Evolutionary conservation across 345 rosid genomes (phyloP).

Genomic region (Salix arbutifolia): DNA sequence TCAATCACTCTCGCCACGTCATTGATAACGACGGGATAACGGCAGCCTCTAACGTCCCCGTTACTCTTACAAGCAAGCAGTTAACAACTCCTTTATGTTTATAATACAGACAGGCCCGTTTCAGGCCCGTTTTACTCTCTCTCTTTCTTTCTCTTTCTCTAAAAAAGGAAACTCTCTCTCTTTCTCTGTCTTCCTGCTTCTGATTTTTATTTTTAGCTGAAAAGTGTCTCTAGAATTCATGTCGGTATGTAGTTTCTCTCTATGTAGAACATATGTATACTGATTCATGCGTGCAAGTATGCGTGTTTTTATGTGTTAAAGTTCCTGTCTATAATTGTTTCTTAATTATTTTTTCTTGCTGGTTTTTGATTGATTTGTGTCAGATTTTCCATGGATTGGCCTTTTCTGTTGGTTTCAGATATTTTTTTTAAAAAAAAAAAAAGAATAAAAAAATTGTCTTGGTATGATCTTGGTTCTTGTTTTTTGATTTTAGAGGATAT

Average conservation of each 20-base stretch:
- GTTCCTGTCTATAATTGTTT: slow-evolving; percentile 11
- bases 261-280: background rate
- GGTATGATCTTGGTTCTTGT: slow-evolving; percentile 4
- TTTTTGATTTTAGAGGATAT: background rate
- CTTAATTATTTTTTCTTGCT: slow-evolving; percentile 1
- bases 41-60: background rate
- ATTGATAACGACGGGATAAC: slow-evolving; percentile 13
- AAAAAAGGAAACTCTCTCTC: slow-evolving; percentile 6
- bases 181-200: slow-evolving; percentile 9
- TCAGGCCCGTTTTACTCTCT: background rate
- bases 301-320: background rate
- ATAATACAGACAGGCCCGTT: slow-evolving; percentile 4
- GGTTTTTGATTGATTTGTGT: slow-evolving; percentile 3
- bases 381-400: background rate
- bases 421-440: background rate
- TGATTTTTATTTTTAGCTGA: background rate
- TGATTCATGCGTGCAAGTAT: background rate
- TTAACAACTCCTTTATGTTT: background rate
- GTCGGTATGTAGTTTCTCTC: slow-evolving; percentile 49
- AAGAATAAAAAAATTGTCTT: background rate
- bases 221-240: slow-evolving; percentile 37
- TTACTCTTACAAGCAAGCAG: slow-evolving; percentile 26
- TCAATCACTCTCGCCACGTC: slow-evolving; percentile 12
- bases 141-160: slow-evolving; percentile 11
- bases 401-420: background rate